Evolutionary conservation across 1,284 basidiomycete species (phyloP).

Genomic region (Phellopilus nigrolimitatus): DNA sequence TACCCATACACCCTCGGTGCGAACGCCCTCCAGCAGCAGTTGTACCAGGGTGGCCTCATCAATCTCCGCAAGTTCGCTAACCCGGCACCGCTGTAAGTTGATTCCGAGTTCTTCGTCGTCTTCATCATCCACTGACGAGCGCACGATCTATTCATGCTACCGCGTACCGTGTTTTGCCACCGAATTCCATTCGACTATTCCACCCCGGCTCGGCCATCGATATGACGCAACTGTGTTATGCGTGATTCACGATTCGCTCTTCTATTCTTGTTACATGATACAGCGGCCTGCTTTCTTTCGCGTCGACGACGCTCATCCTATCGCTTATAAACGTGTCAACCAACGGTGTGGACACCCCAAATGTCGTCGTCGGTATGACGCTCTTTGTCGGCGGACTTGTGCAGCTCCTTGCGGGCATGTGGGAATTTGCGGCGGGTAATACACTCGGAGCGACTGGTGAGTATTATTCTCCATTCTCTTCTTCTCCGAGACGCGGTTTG

Average conservation of each 20-base stretch:
- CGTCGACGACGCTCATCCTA: conserved; percentile 67
- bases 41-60: conserved; percentile 21
- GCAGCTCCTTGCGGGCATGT: conserved; percentile 74
- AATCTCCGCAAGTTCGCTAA: conserved; percentile 38
- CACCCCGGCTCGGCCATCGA: not conserved
- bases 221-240: not conserved
- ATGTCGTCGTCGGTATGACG: conserved; percentile 83
- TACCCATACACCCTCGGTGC: conserved; percentile 17
- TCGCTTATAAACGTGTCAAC: conserved; percentile 61
- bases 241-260: not conserved
- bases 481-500: no score
- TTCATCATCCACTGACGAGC: not conserved
- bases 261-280: conserved; percentile 2
- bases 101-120: not conserved
- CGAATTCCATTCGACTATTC: no score
- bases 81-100: conserved; percentile 47
- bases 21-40: conserved; percentile 22
- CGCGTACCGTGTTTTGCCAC: not conserved
- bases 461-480: no score
- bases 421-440: conserved; percentile 78
- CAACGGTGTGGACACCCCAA: conserved; percentile 49
- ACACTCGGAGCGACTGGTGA: conserved; percentile 64
- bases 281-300: conserved; percentile 70
- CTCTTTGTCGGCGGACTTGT: conserved; percentile 79
- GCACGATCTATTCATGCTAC: not conserved